Base-by-base conservation (phyloP, 371 early-diverging fungal genomes). In the Mucor mucedo region DNA sequence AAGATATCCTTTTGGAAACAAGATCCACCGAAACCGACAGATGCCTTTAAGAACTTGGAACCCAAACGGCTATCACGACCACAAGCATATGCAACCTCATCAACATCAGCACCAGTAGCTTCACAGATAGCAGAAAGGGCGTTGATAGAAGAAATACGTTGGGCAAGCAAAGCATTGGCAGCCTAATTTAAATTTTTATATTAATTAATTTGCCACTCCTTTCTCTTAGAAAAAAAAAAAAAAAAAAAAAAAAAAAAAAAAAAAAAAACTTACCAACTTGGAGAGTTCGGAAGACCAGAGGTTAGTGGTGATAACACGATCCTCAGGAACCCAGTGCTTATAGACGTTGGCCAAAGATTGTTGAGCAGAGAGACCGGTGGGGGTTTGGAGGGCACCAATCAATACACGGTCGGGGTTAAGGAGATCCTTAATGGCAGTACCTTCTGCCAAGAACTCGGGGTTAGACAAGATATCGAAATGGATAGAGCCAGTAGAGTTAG, bases 1-100 rank as follows among this genome's bases (percentile, higher is more conserved):
- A 92, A 83, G 53, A 97, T 91, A 78, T 97, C 98, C 80, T 97
- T 97, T 76, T 95, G 95, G 87, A 97, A 95, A 80, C 98, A 97
- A 42, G 90, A 89, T 44, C 98, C 98, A 72, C 98, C 98, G 75
- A 97, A 97, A 47, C 92, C 98, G 52, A 97, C 93, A 8, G 89
- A 89, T 7, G 98, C 93, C 77, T 93, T 94, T 67, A 97, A 81
- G 82, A 95, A 96, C 82, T 93, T 92, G 70, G 92, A 82, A 30
- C 98, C 98, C 30, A 97, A 91, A 66, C 98, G 91, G 39, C 85
- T 73, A 70, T 97, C 98, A 45, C 87, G 76, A 68, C 96, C 96
- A 74, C 91, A 91, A 21, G 95, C 98, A 76, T 89, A 93, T 27
- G 95, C 90, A 16, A 97, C 96, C 76, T 95, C 95, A 69, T 93